Percentiles rank a stretch among this genome's conserved stretches.
phyloP scores from a whole-genome alignment of 139 green algal genomes.

The Medakamo hakoo region DNA sequence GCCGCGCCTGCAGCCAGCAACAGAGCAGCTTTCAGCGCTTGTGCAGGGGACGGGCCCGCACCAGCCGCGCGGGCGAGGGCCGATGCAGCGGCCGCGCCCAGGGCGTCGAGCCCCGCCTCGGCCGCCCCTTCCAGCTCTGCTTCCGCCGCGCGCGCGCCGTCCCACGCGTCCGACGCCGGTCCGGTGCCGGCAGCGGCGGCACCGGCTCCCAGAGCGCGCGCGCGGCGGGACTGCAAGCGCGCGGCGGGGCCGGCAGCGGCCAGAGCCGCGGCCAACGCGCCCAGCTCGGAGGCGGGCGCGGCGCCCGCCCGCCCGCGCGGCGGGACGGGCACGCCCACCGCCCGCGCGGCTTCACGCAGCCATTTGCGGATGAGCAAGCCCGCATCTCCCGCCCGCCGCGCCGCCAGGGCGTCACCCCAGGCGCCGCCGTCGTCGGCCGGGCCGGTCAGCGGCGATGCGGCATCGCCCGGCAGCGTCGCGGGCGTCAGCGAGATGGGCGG shows the following conservation, averaged over 20 bases:
- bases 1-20: not conserved
- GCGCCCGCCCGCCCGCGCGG: too few species aligned
- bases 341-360: not conserved
- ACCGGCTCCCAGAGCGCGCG: not conserved
- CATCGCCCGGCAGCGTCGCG: not conserved
- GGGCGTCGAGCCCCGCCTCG: too few species aligned
- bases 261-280: not conserved
- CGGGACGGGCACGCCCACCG: too few species aligned
- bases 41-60: not conserved
- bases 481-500: not conserved
- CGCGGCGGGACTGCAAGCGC: too few species aligned
- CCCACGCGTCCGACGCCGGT: not conserved
- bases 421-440: not conserved
- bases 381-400: not conserved
- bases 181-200: too few species aligned
- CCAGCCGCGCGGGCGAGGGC: not conserved
- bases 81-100: not conserved
- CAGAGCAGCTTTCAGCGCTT: not conserved
- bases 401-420: not conserved
- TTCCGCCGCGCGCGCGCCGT: not conserved
- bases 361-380: not conserved
- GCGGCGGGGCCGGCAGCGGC: too few species aligned
- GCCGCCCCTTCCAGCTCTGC: not conserved
- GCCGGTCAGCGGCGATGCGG: too few species aligned
- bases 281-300: not conserved